Evolutionary conservation across 805 yeast species (phyloP), one percentile per base, ranked within the genome.

Genomic region (Cyberlindnera mississippiensis): DNA sequence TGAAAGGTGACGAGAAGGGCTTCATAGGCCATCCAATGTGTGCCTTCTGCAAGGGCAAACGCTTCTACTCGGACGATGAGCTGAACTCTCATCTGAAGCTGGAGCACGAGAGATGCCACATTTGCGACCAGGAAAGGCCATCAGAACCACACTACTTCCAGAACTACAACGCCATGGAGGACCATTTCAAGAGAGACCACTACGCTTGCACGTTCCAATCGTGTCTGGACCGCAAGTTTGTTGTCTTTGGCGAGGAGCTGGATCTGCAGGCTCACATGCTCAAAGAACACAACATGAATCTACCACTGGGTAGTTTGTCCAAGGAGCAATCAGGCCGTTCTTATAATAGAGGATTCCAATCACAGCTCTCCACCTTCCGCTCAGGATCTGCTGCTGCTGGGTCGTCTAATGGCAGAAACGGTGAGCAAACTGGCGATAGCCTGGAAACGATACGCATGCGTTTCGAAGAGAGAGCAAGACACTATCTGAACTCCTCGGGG

Each of bases 21-120:
- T 90, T 90, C 61, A 69, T 63, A 10, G 98, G 98, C 0, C 98
- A 90, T 60, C 97, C 98, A 0, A 67, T 71, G 48, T 93, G 99
- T 69, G 76, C 76, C 49, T 85, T 86, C 60, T 93, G 99, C 62
- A 63, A 72, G 4, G 78, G 79, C 2, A 73, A 69, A 50, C 65
- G 95, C 43, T 90, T 86, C 60, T 93, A 93, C 59, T 86, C 96
- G 0, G 86, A 80, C 30, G 96, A 91, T 59, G 98, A 90, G 59
- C 69, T 89, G 53, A 79, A 77, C 49, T 63, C 80, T 26, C 99
- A 93, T 62, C 75, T 90, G 66, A 71, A 96, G 51, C 84, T 85
- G 46, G 67, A 67, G 37, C 99, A 93, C 62, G 96, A 90, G 59
- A 78, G 81, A 50, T 93, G 99, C 61, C 86, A 81, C 53, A 80